Percentiles rank a stretch among this genome's conserved stretches.
Evolutionary conservation across 805 yeast genomes (phyloP).

Genomic region (Starmerella bombicola): DNA sequence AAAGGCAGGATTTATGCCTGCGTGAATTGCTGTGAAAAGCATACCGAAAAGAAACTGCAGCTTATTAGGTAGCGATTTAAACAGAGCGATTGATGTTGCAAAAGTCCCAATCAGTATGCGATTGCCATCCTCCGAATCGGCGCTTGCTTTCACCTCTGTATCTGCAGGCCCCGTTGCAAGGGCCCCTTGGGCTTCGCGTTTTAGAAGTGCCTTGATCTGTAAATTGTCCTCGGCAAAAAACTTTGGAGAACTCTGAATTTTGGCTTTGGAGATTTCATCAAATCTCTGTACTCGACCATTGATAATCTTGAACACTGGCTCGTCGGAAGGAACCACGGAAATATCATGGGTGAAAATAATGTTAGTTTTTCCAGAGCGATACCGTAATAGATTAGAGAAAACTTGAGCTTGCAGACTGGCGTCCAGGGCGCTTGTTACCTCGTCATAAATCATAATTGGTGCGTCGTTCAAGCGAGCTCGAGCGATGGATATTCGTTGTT

Average conservation of each 20-base stretch:
- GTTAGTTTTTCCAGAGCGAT: slow-evolving; percentile 64
- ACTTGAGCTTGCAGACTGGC: slow-evolving; percentile 35
- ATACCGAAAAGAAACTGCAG: slow-evolving; percentile 38
- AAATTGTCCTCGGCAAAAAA: background rate
- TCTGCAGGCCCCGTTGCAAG: background rate
- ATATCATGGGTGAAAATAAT: slow-evolving; percentile 71
- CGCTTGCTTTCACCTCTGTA: background rate
- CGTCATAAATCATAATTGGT: slow-evolving; percentile 72
- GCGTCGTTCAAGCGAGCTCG: slow-evolving; percentile 65
- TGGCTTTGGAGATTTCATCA: background rate
- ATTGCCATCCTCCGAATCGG: background rate
- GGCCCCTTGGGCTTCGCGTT: background rate
- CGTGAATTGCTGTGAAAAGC: slow-evolving; percentile 40
- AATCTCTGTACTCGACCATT: slow-evolving; percentile 37
- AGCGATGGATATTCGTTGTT: slow-evolving; percentile 72
- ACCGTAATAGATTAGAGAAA: slow-evolving; percentile 39
- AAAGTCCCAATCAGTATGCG: no score
- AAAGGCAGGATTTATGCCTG: slow-evolving; percentile 61
- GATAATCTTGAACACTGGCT: slow-evolving; percentile 46
- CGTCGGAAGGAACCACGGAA: slow-evolving; percentile 43
- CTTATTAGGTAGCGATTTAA: slow-evolving; percentile 17
- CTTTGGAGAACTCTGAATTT: background rate
- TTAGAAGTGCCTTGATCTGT: background rate
- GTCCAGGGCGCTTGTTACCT: slow-evolving; percentile 75
- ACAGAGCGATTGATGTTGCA: background rate